Evolutionary conservation across 768 basidiomycete genomes (phyloP).

Genomic region (Serpula lacrymans): DNA sequence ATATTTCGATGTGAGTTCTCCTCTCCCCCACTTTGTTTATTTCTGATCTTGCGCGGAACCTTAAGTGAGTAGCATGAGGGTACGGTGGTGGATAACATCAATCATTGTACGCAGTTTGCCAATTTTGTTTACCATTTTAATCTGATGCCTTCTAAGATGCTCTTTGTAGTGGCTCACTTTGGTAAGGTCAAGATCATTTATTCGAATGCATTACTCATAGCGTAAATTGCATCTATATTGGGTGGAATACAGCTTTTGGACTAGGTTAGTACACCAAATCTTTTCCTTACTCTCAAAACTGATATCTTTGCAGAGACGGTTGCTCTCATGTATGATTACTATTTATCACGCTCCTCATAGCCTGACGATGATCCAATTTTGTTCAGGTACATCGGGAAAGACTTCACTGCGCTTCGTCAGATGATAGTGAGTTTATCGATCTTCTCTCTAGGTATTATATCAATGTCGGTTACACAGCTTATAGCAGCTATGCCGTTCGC

Average conservation of each 20-base stretch:
- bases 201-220: slow-evolving; percentile 8
- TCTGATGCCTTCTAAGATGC: slow-evolving; percentile 6
- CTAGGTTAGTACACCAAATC: slow-evolving; percentile 23
- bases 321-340: slow-evolving; percentile 3
- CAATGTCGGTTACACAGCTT: slow-evolving; percentile 20
- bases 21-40: background rate
- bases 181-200: slow-evolving; percentile 28
- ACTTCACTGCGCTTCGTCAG: slow-evolving; percentile 33
- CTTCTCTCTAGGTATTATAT: background rate
- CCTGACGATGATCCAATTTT: background rate
- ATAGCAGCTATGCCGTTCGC: slow-evolving; percentile 43
- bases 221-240: too few species aligned
- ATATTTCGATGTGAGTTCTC: slow-evolving; percentile 6
- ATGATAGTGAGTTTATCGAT: slow-evolving; percentile 25
- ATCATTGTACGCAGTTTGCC: slow-evolving; percentile 19
- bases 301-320: slow-evolving; percentile 7
- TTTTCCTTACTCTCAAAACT: background rate
- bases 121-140: background rate
- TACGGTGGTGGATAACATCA: slow-evolving; percentile 35
- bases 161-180: slow-evolving; percentile 38
- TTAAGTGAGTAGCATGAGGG: slow-evolving; percentile 28
- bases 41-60: background rate
- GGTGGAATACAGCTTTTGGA: slow-evolving; percentile 38
- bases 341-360: too few species aligned
- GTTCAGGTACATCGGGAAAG: slow-evolving; percentile 35